phyloP scores from a whole-genome alignment of 176 grass and related monocot species.

The Pontederia crassipes region DNA sequence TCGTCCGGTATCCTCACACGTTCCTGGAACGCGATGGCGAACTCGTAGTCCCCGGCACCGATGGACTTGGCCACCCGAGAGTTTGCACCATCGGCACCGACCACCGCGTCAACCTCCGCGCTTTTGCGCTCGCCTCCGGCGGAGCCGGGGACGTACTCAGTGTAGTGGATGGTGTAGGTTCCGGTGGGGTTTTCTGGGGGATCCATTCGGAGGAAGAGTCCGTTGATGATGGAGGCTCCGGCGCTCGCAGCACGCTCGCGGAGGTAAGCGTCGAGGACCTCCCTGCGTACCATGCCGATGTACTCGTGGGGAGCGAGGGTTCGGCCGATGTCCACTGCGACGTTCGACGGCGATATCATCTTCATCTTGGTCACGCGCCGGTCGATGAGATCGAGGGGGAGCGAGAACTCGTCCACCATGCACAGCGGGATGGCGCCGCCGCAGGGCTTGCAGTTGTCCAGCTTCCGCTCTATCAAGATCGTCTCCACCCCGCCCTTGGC shows the following conservation, averaged over 20 bases:
- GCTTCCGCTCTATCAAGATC: constrained; percentile 84
- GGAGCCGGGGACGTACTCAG: constrained; percentile 48
- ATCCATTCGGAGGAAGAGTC: constrained; percentile 80
- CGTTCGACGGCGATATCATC: constrained; percentile 99
- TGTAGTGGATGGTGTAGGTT: constrained; percentile 71
- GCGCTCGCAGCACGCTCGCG: constrained; percentile 46
- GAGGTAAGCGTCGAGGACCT: constrained; percentile 91
- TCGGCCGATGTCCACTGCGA: constrained; percentile 88
- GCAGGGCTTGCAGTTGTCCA: constrained; percentile 99
- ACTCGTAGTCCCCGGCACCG: constrained; percentile 93
- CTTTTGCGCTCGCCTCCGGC: constrained; percentile 51
- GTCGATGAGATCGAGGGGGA: constrained; percentile 87
- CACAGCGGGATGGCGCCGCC: constrained; percentile 94
- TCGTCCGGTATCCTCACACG: constrained; percentile 74
- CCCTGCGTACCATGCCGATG: constrained; percentile 91
- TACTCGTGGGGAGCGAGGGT: constrained; percentile 80
- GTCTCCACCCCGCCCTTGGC: constrained; percentile 96
- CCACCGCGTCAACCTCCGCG: constrained; percentile 76
- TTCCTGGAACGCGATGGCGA: constrained; percentile 98
- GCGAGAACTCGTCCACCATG: constrained; percentile 94
- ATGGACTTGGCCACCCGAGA: constrained; percentile 89
- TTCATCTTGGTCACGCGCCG: constrained; percentile 91
- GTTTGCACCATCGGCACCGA: constrained; percentile 97
- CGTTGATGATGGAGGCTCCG: constrained; percentile 73
- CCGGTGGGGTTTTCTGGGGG: constrained; percentile 48